phyloP scores from a whole-genome alignment of 129 eudicot genomes.

The Centella asiatica region DNA sequence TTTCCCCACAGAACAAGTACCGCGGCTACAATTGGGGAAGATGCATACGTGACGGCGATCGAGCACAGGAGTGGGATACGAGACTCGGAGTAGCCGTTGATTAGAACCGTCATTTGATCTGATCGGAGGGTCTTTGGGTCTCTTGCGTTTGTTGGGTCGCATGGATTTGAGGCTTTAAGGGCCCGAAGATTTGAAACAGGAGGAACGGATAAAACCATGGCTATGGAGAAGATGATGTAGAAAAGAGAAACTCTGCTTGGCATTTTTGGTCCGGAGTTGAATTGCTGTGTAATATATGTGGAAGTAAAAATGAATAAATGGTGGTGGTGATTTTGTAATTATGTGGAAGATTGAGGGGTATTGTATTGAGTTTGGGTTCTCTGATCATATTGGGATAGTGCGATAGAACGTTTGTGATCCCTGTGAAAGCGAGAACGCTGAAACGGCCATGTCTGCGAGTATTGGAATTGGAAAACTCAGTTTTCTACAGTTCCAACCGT shows the following conservation, averaged over 20 bases:
- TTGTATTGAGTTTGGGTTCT: background rate
- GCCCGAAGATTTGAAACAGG: conserved; percentile 17
- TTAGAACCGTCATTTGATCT: conserved; percentile 68
- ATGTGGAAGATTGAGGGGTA: conserved; percentile 13
- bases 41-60: conserved; percentile 50
- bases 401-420: conserved; percentile 1
- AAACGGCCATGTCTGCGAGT: conserved; percentile 22
- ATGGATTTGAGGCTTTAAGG: background rate
- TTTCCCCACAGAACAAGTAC: conserved; percentile 73
- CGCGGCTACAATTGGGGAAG: conserved; percentile 40
- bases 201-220: conserved; percentile 4
- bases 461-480: conserved; percentile 15
- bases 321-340: conserved; percentile 27
- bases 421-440: background rate
- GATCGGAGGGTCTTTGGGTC: conserved; percentile 41
- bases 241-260: background rate
- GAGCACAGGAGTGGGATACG: conserved; percentile 63
- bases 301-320: too few species aligned
- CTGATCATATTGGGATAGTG: conserved; percentile 17
- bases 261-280: background rate
- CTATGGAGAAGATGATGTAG: background rate
- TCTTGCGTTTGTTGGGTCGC: conserved; percentile 27
- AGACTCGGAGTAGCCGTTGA: conserved; percentile 74
- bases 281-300: background rate
- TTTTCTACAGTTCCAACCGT: conserved; percentile 17